phyloP scores from a whole-genome alignment of 257 asterid species.

The Solanum corneliomulleri region DNA sequence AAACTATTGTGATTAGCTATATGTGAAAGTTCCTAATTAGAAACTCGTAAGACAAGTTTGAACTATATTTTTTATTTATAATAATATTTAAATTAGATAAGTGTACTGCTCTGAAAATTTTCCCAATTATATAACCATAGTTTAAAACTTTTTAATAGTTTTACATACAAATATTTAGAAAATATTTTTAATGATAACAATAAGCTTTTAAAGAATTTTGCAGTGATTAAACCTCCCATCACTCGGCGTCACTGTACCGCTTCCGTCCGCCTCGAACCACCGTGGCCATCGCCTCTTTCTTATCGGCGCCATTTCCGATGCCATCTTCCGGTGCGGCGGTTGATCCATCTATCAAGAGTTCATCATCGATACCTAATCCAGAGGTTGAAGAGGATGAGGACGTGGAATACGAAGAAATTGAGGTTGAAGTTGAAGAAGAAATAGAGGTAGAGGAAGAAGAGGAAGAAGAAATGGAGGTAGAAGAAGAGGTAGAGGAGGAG shows the following conservation, averaged over 20 bases:
- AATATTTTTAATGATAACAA: background rate
- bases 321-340: slow-evolving; percentile 11
- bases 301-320: background rate
- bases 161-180: background rate
- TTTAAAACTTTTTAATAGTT: background rate
- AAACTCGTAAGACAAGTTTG: no score
- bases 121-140: background rate
- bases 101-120: background rate
- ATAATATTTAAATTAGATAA: no score
- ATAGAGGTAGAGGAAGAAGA: background rate
- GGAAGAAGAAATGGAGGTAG: background rate
- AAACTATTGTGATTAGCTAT: no score
- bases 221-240: background rate
- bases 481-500: background rate
- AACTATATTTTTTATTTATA: no score
- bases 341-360: background rate
- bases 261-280: background rate
- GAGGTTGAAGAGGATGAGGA: slow-evolving; percentile 9
- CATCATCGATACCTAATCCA: background rate
- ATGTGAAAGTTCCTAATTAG: no score
- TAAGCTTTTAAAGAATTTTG: background rate
- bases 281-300: background rate
- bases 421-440: background rate
- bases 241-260: background rate
- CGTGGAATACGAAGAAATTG: background rate